These are phyloP conservation scores for Quillaja saponaria DNA, from an alignment of 306 rosid species.

Conservation along the genomic window DNA sequence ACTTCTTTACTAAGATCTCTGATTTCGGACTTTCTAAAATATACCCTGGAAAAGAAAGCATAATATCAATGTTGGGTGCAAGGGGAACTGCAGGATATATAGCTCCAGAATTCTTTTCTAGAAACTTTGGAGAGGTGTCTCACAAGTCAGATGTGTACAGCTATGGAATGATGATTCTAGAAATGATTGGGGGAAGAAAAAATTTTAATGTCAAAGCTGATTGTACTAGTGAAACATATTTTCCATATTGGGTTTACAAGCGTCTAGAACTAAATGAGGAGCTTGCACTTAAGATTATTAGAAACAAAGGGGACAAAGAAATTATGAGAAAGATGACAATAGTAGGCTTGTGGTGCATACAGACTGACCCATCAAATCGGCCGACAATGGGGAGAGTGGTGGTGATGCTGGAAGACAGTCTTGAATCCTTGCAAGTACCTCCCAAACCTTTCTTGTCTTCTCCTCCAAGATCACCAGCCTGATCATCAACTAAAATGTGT, in stretches of 20 bases:
- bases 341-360: slow-evolving; percentile 29
- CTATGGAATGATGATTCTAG: slow-evolving; percentile 32
- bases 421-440: slow-evolving; percentile 30
- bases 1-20: slow-evolving; percentile 29
- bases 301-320: slow-evolving; percentile 19
- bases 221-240: neutral
- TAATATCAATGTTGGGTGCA: slow-evolving; percentile 12
- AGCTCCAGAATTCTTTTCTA: slow-evolving; percentile 10
- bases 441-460: slow-evolving; percentile 33
- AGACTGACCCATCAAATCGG: slow-evolving; percentile 24
- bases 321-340: slow-evolving; percentile 30
- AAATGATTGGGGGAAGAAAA: slow-evolving; percentile 2
- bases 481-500: neutral
- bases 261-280: slow-evolving; percentile 9
- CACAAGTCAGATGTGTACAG: slow-evolving; percentile 43
- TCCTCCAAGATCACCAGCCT: slow-evolving; percentile 1
- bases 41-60: slow-evolving; percentile 16
- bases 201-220: slow-evolving; percentile 16
- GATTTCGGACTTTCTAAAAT: slow-evolving; percentile 46
- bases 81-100: slow-evolving; percentile 44
- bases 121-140: slow-evolving; percentile 19
- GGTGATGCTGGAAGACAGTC: slow-evolving; percentile 36
- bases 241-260: neutral
- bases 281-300: slow-evolving; percentile 9
- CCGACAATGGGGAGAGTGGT: slow-evolving; percentile 31